Percentiles rank a stretch among this genome's conserved stretches.
These are phyloP conservation scores for Dendrobium huoshanense DNA, from an alignment of 106 monocot genomes.

Conservation along the genomic window DNA sequence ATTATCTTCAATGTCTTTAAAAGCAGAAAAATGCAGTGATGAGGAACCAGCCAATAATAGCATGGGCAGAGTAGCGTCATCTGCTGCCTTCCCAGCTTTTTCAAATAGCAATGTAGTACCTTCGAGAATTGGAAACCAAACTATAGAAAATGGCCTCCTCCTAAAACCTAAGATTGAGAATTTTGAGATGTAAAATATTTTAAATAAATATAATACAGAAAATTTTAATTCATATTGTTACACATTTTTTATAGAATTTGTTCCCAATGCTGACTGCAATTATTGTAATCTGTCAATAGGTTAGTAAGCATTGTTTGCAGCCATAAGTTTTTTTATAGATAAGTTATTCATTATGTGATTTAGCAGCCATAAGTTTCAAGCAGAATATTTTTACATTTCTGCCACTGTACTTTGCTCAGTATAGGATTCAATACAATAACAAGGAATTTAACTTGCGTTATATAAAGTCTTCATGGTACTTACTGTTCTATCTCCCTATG, in stretches of 20 bases:
- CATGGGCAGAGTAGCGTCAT: not conserved
- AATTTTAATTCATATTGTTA: not conserved
- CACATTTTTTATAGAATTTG: not conserved
- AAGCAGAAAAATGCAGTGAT: not conserved
- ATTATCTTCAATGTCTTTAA: slow-evolving; percentile 8
- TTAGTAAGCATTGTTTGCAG: not conserved
- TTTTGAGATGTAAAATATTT: not conserved
- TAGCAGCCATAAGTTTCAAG: too few relatives aligned
- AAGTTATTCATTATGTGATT: too few relatives aligned
- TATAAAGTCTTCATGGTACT: too few relatives aligned
- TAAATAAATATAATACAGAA: not conserved
- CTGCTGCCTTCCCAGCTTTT: not conserved
- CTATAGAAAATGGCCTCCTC: slow-evolving; percentile 2
- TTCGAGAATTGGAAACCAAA: slow-evolving; percentile 4
- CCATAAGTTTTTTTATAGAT: not conserved
- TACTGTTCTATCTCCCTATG: too few relatives aligned
- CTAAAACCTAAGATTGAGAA: slow-evolving; percentile 2
- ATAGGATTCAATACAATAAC: too few relatives aligned
- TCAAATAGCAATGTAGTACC: slow-evolving; percentile 2
- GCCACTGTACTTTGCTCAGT: too few relatives aligned
- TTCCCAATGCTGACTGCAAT: not conserved
- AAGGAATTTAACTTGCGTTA: too few relatives aligned
- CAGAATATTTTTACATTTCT: too few relatives aligned
- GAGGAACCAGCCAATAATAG: slow-evolving; percentile 1
- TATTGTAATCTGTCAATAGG: not conserved